Base-by-base conservation (phyloP, 2,329 filamentous ascomycete genomes). In the Trichoderma oligosporum region DNA sequence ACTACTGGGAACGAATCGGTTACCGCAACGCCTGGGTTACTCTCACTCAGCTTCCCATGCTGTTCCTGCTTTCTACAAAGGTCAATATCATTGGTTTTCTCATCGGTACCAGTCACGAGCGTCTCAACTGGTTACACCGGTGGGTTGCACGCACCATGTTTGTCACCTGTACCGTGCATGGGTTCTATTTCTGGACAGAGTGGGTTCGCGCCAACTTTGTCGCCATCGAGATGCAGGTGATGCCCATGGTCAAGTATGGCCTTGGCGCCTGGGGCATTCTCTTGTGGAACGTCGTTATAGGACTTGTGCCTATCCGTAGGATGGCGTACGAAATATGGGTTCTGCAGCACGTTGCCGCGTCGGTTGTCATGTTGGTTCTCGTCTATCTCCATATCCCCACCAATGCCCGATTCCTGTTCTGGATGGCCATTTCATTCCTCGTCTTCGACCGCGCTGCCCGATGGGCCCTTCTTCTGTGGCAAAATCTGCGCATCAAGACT, bases 71-170 rank as follows among this genome's bases (percentile, higher is more conserved):
- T 12, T 78, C 82, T 24, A 80, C 80, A 61, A 85, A 85, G 66
- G 76, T 78, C 60, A 84, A 76, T 61, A 65, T 83, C 18, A 71
- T 89, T n/a, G 84, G 82, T 1, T 74, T 78, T 53, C 70, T 89
- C 22, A 77, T 80, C 4, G 86, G 86, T 9, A 78, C 80, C 8
- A 84, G 84, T 60, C 83, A 89, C 65, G 86, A 89, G 70, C 78
- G 84, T 7, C 73, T 89, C 58, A 89, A 88, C 67, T 89, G 86
- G 86, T 71, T 89, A 52, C 87, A 90, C 65, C 80, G 87, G 60
- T 90, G 87, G 86, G 82, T 85, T 8, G 84, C 83, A 3, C 79
- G 87, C 58, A 86, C 84, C 56, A 82, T 89, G 73, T 79, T 89
- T 33, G 72, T 89, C 14, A 88, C 84, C 0, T 82, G 82, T 1